Evolutionary conservation across 2,329 filamentous ascomycete species (phyloP), one percentile per base, ranked within the genome.

Genomic region (Colletotrichum karsti): DNA sequence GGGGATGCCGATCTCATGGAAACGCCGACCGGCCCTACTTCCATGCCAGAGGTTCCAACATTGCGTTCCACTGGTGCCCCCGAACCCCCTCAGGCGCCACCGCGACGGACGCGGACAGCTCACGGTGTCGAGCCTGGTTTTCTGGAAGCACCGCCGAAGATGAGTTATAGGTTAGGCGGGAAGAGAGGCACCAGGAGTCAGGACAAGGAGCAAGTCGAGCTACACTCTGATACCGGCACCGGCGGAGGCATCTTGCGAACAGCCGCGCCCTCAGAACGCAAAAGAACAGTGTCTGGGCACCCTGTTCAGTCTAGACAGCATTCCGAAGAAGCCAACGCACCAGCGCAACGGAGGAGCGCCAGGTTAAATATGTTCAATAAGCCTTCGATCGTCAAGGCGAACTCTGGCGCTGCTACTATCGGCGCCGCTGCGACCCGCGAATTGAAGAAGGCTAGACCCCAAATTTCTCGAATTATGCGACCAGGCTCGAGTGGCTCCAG

Each of bases 241-340:
- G 61, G 76, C 71, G 51, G 74, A 20, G 54, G 53, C 22, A 39
- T 74, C 54, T 77, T 73, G 79, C 74, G 82, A 63, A 74, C 82
- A 18, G 76, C 83, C 69, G 77, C 85, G 20, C 83, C 82, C 4
- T 80, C 85, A 13, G 93, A 95, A 68, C 90, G 94, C 77, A 98
- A 98, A 81, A 90, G 95, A 72, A 98, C 94, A 1, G 88, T 97
- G n/a, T 97, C 95, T 42, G 95, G 95, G 4, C 93, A 97, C 72
- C 87, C 87, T 13, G 88, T 87, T 54, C 87, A 79, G 69, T 82
- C 83, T 82, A 59, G 73, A 77, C 50, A 88, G 87, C 59, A 78
- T 39, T 70, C 80, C 4, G 87, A 90, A 68, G 92, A 94, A 72
- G 87, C 88, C 42, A 85, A 87, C 42, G 87, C 85, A 18, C 86